A percentile compares a stretch with the other conserved stretches of the same genome.
These are phyloP conservation scores for Coemansia sp. DNA, from an alignment of 192 early-diverging fungal genomes.

Conservation along the genomic window DNA sequence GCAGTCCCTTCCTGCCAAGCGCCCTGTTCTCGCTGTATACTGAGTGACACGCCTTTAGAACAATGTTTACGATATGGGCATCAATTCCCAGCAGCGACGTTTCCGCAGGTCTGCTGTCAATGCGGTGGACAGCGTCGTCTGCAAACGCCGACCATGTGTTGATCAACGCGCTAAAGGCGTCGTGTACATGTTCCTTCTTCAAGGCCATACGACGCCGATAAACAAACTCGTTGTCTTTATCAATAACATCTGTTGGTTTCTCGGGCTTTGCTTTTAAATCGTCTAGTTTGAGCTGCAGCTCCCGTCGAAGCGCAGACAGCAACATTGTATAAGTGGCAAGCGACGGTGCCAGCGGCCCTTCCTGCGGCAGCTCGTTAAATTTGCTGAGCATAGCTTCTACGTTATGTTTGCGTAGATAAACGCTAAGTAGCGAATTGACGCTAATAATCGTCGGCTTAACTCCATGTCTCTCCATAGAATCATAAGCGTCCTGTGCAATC, in stretches of 20 bases:
- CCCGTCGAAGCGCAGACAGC: constrained; percentile 35
- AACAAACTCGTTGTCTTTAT: neutral
- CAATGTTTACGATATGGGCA: constrained; percentile 24
- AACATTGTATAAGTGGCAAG: constrained; percentile 47
- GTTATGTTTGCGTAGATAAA: constrained; percentile 45
- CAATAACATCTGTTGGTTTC: neutral
- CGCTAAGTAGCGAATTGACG: constrained; percentile 34
- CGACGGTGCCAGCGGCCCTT: constrained; percentile 30
- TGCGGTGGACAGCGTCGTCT: constrained; percentile 28
- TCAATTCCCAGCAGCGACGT: constrained; percentile 29
- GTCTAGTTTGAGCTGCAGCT: constrained; percentile 17
- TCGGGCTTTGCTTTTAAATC: constrained; percentile 12
- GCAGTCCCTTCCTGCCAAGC: constrained; percentile 39
- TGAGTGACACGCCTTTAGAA: constrained; percentile 43
- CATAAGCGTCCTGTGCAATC: constrained; percentile 33
- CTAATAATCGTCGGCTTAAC: constrained; percentile 35
- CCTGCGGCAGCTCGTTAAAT: constrained; percentile 27
- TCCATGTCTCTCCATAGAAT: constrained; percentile 10
- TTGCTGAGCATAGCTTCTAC: constrained; percentile 14
- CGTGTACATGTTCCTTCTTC: constrained; percentile 22
- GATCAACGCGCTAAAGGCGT: constrained; percentile 24
- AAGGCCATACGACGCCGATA: constrained; percentile 15
- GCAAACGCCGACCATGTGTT: constrained; percentile 24
- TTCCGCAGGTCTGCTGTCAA: constrained; percentile 1
- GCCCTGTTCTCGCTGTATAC: constrained; percentile 32